A percentile compares a stretch with the other conserved stretches of the same genome.
Evolutionary conservation across 495 filamentous ascomycete genomes (phyloP).

Genomic region (Hypomontagnella submonticulosa): DNA sequence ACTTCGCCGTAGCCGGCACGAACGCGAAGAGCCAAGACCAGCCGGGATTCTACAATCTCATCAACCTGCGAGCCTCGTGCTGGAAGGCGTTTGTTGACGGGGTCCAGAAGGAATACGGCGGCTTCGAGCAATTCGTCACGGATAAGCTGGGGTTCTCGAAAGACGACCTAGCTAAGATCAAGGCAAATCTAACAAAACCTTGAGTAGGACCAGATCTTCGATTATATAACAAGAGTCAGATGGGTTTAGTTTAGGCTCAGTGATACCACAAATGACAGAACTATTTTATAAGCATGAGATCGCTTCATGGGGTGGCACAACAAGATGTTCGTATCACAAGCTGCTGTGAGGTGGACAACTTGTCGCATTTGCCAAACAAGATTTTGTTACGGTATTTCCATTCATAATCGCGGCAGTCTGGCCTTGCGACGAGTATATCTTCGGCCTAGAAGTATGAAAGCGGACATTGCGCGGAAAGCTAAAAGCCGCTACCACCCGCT

Average conservation of each 20-base stretch:
- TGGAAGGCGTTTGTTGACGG: constrained; percentile 56
- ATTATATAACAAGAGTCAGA: constrained; percentile 1
- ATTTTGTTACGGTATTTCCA: too few relatives aligned
- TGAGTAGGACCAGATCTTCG: constrained; percentile 5
- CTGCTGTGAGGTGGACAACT: not conserved
- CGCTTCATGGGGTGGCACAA: not conserved
- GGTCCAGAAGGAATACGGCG: constrained; percentile 52
- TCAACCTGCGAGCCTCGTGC: constrained; percentile 47
- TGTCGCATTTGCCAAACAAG: not conserved
- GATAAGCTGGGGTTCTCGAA: constrained; percentile 52
- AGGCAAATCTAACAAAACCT: constrained; percentile 49
- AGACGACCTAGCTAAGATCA: constrained; percentile 56
- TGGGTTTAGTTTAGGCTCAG: not conserved
- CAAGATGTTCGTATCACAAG: not conserved
- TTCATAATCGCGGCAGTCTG: too few relatives aligned
- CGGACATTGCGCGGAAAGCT: too few relatives aligned
- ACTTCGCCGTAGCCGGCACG: constrained; percentile 50
- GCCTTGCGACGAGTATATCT: too few relatives aligned
- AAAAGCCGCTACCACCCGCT: too few relatives aligned
- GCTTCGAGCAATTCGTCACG: constrained; percentile 57
- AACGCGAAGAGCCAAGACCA: constrained; percentile 43
- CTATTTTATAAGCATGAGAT: constrained; percentile 1
- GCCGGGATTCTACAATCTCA: constrained; percentile 57
- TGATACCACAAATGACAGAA: not conserved
- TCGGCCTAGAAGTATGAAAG: too few relatives aligned